phyloP scores from a whole-genome alignment of 2,329 filamentous ascomycete genomes.

The Aureobasidium sp. region DNA sequence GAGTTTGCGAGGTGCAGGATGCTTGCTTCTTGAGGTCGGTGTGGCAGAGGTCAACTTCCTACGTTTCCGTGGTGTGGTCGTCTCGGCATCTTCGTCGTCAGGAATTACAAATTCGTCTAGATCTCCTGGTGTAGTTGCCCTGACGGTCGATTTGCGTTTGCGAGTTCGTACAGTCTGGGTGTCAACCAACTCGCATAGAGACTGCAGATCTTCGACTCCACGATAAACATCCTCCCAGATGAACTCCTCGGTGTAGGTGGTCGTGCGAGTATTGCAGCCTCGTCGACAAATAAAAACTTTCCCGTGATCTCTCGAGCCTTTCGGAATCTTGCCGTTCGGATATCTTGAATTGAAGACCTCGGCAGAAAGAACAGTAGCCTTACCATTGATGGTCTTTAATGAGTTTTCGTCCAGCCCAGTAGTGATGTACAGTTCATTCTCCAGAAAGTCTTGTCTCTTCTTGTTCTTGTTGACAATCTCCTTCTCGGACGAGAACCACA shows the following conservation, averaged over 20 bases:
- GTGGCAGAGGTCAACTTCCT: slow-evolving; percentile 42
- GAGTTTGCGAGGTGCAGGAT: slow-evolving; percentile 46
- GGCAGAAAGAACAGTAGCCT: slow-evolving; percentile 70
- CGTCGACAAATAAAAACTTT: slow-evolving; percentile 87
- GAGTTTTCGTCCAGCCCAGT: slow-evolving; percentile 82
- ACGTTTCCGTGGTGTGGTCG: slow-evolving; percentile 41
- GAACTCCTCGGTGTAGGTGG: slow-evolving; percentile 88
- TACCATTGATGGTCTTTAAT: slow-evolving; percentile 82
- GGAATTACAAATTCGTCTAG: slow-evolving; percentile 38
- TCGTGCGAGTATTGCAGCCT: slow-evolving; percentile 81
- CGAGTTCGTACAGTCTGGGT: slow-evolving; percentile 66
- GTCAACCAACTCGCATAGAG: slow-evolving; percentile 61
- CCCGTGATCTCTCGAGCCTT: slow-evolving; percentile 64
- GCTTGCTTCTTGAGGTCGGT: slow-evolving; percentile 39
- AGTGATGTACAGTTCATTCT: slow-evolving; percentile 87
- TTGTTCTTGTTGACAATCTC: slow-evolving; percentile 79
- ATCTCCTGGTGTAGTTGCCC: slow-evolving; percentile 28
- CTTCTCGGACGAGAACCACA: slow-evolving; percentile 92
- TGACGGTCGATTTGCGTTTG: slow-evolving; percentile 37
- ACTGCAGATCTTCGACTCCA: slow-evolving; percentile 58
- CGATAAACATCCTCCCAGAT: slow-evolving; percentile 79
- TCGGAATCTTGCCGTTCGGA: slow-evolving; percentile 68
- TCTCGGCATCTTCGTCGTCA: slow-evolving; percentile 35
- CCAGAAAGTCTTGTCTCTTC: slow-evolving; percentile 70
- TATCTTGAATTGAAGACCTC: slow-evolving; percentile 61